Evolutionary conservation across 2,329 filamentous ascomycete genomes (phyloP).

Genomic region (Pestalotiopsis sp.): DNA sequence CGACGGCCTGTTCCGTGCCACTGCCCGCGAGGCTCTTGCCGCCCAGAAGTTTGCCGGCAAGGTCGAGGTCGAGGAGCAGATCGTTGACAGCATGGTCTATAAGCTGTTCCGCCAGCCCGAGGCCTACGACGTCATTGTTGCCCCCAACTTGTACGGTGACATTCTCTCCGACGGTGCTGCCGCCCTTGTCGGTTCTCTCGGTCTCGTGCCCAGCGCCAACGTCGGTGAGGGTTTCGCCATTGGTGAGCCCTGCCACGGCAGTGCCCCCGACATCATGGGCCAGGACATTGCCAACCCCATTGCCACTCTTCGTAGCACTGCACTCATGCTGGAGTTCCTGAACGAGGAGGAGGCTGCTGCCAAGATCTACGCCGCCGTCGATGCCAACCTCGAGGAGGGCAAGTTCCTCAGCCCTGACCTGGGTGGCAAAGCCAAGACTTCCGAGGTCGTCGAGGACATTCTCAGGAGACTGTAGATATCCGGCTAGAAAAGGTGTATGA

Average conservation of each 20-base stretch:
- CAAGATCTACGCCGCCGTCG: conserved; percentile 87
- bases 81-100: conserved; percentile 99
- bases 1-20: conserved; percentile 89
- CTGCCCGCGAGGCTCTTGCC: conserved; percentile 72
- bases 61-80: conserved; percentile 87
- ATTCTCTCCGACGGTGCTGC: conserved; percentile 95
- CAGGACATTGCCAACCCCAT: conserved; percentile 94
- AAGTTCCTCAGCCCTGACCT: conserved; percentile 84
- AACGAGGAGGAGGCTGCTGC: conserved; percentile 84
- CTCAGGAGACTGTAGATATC: conserved; percentile 70
- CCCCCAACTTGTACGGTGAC: conserved; percentile 96
- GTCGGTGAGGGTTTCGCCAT: conserved; percentile 94
- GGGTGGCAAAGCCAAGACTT: conserved; percentile 81
- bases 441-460: conserved; percentile 85
- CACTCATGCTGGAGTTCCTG: conserved; percentile 95
- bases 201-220: conserved; percentile 92
- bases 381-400: conserved; percentile 83
- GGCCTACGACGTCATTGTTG: conserved; percentile 96
- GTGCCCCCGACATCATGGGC: conserved; percentile 93
- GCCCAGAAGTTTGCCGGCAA: conserved; percentile 58
- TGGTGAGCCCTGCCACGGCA: conserved; percentile 96
- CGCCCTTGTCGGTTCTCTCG: conserved; percentile 86
- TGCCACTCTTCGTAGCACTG: conserved; percentile 86
- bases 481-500: neutral
- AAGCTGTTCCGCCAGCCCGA: conserved; percentile 97